phyloP scores from a whole-genome alignment of 192 early-diverging fungal species.

The Umbelopsis sp. region DNA sequence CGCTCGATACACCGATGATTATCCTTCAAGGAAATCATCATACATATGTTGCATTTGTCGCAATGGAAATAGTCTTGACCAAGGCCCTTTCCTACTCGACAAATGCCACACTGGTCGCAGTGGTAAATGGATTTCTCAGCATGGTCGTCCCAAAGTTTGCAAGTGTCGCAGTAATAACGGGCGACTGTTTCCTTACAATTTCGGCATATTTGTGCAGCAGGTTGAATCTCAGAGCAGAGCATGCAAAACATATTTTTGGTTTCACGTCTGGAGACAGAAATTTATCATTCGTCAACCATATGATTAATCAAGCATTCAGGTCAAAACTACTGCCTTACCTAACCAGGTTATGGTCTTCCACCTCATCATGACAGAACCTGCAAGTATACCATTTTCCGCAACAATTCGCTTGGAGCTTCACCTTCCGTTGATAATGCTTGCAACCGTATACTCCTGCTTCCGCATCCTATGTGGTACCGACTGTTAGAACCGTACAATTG shows the following conservation, averaged over 20 bases:
- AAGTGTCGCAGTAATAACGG: conserved; percentile 84
- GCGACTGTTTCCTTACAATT: conserved; percentile 71
- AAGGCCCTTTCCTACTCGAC: conserved; percentile 80
- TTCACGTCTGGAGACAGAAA: conserved; percentile 32
- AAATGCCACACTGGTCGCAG: conserved; percentile 92
- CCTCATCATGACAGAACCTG: conserved; percentile 84
- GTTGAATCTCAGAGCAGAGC: conserved; percentile 83
- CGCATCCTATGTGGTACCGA: conserved; percentile 41
- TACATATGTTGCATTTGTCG: conserved; percentile 88
- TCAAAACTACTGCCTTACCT: conserved; percentile 46
- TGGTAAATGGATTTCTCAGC: conserved; percentile 87
- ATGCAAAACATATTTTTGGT: conserved; percentile 91
- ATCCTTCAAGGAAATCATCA: conserved; percentile 71
- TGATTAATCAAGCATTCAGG: background rate
- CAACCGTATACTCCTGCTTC: conserved; percentile 62
- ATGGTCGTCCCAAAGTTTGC: conserved; percentile 92
- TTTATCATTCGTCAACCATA: background rate
- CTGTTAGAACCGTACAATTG: background rate
- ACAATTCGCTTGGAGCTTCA: conserved; percentile 79
- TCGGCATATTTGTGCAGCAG: conserved; percentile 71
- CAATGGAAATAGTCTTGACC: conserved; percentile 91
- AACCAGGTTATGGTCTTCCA: conserved; percentile 71
- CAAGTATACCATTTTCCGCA: conserved; percentile 80
- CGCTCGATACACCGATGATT: conserved; percentile 91
- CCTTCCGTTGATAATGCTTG: conserved; percentile 75